Evolutionary conservation across 108 stramenopile species (phyloP).

Genomic region (Skeletonema menzelii): DNA sequence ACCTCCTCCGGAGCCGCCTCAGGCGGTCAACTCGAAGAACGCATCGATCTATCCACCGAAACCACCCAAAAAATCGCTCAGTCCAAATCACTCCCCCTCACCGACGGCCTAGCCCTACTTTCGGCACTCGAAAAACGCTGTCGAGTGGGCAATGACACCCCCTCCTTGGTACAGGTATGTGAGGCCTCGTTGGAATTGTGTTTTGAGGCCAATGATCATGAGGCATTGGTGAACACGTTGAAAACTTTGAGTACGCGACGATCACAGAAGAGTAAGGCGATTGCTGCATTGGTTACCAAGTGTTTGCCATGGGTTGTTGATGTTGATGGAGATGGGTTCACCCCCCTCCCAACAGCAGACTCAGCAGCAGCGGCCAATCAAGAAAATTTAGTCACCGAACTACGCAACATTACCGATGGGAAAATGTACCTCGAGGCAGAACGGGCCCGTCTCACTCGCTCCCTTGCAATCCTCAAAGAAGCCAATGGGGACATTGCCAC

Average conservation of each 20-base stretch:
- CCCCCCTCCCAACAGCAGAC: constrained; percentile 35
- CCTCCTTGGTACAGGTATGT: constrained; percentile 76
- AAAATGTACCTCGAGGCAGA: constrained; percentile 98
- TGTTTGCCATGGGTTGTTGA: constrained; percentile 72
- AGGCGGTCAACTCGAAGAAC: constrained; percentile 88
- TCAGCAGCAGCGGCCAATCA: constrained; percentile 18
- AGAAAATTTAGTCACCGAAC: constrained; percentile 75
- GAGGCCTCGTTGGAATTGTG: constrained; percentile 67
- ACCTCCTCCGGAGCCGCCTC: constrained; percentile 62
- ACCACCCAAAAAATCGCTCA: constrained; percentile 79
- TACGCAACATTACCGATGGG: constrained; percentile 95
- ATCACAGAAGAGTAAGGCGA: constrained; percentile 80
- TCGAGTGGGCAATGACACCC: constrained; percentile 81
- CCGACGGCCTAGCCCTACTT: constrained; percentile 73
- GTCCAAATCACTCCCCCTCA: constrained; percentile 52
- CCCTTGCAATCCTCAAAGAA: constrained; percentile 83
- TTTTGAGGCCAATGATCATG: constrained; percentile 55
- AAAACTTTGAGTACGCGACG: constrained; percentile 72
- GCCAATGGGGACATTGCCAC: constrained; percentile 78
- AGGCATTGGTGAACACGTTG: constrained; percentile 59
- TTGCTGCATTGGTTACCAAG: constrained; percentile 64
- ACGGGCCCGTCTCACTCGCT: constrained; percentile 88
- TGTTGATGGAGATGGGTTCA: constrained; percentile 47
- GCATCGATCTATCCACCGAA: constrained; percentile 77
- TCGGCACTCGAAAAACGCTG: constrained; percentile 84